Evolutionary conservation across 441 rosid genomes (phyloP), one percentile per base, ranked within the genome.

Genomic region (Populus hybrid): DNA sequence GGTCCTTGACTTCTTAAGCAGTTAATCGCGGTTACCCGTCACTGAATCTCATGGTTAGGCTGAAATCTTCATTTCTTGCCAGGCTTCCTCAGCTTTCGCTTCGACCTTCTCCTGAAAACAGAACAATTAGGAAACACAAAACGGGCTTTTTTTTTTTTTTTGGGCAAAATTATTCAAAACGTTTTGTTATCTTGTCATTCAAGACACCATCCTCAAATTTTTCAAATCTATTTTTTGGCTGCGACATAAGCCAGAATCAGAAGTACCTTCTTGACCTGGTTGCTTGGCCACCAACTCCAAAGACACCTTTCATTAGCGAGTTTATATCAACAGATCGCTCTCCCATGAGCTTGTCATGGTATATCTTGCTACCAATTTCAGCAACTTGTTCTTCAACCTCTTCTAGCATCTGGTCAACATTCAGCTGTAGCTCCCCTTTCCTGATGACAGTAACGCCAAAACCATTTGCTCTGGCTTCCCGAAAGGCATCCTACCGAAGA

Each of bases 341-440:
- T 80, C 81, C 80, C 92, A 89, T 93, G 79, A 93, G 90, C 84
- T 81, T 84, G 70, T 95, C 96, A 78, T 93, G 93, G 76, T 95
- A 95, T 66, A 95, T 88, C 83, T 93, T 91, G 88, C 98, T 93
- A 64, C 99, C 99, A 50, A 91, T 87, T 89, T 91, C 95, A 20
- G 84, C 81, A 75, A 95, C 88, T 70, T 81, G 79, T 85, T 95
- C 98, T 81, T 93, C 98, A 73, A 88, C 97, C 79, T 91, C 96
- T 83, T 93, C 98, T 54, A 95, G 83, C 64, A 90, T 85, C 73
- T 91, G 91, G 40, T 95, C 99, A 81, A 93, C 85, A 84, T 91
- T 93, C 81, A 95, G 83, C 85, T 86, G 82, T 79, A 95, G 73
- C 83, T 92, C 96, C 64, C 93, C 93, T 85, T 87, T 87, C 88